Evolutionary conservation across 2,329 filamentous ascomycete genomes (phyloP), one percentile per base, ranked within the genome.

Genomic region (Fusarium camptoceras): DNA sequence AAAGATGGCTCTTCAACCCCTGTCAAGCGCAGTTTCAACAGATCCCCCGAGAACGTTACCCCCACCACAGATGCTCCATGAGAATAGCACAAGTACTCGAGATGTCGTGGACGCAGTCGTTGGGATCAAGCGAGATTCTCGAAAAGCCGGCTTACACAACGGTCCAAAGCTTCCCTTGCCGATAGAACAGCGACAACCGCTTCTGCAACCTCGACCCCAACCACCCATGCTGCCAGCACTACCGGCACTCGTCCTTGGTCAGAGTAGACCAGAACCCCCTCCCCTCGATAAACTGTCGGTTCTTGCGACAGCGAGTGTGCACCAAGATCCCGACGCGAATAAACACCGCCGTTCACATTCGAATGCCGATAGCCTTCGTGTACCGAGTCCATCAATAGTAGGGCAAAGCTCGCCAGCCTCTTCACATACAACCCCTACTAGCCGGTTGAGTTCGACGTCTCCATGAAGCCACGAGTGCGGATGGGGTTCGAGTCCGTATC

Each of bases 201-300:
- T 74, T 10, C 57, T 74, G 20, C 73, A 75, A 54, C 67, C 67
- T 59, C 71, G 64, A 44, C 72, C 61, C 55, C 73, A 67, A 16
- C 68, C 63, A 3, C 59, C 61, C 25, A 34, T 64, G 34, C 57
- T 73, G 37, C 71, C 74, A 34, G 57, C 18, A 12, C 51, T 76
- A 6, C 68, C 73, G 24, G 60, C 74, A 15, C 70, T 76, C 20
- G 72, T 76, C 27, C 68, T 76, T 11, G 74, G 74, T 11, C 74
- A 75, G 20, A 54, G 68, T 18, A 66, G 66, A 30, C 74, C 69
- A 42, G 66, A 72, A 18, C 63, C 59, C 22, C 70, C 47, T 16
- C 64, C 75, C 9, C 68, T 81, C 37, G 78, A 81, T 51, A 80
- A 77, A 54, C 65, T 82, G 25, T 78, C 80, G n/a, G 78, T 82